Conservation (phyloP, 306 rosid genomes). For the Castanea mollissima region DNA sequence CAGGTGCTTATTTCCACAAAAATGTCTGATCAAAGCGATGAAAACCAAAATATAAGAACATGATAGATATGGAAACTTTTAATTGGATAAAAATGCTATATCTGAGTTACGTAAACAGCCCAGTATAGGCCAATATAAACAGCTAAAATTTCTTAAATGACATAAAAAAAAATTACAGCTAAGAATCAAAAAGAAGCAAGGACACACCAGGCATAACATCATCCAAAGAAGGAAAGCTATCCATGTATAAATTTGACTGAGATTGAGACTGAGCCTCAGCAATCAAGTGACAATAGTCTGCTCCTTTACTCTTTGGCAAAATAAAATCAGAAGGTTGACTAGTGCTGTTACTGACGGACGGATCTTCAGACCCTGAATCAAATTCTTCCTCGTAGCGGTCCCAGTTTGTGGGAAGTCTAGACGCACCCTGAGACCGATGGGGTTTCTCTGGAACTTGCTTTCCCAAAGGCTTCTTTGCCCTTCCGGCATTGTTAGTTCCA, state of each 20-base stretch:
- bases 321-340: constrained; percentile 38
- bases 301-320: constrained; percentile 73
- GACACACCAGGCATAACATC: constrained; percentile 55
- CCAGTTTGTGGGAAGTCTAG: constrained; percentile 69
- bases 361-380: background rate
- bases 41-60: background rate
- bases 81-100: background rate
- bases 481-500: constrained; percentile 23
- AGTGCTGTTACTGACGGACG: constrained; percentile 12
- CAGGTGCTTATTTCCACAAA: background rate
- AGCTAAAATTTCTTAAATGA: background rate
- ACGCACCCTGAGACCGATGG: constrained; percentile 21
- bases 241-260: constrained; percentile 29
- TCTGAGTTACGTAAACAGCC: background rate
- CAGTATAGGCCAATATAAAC: background rate
- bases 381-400: constrained; percentile 66
- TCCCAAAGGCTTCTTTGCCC: constrained; percentile 33
- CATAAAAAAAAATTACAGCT: background rate
- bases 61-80: background rate
- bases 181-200: constrained; percentile 11
- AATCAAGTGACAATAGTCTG: constrained; percentile 62
- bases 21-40: background rate
- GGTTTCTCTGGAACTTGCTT: constrained; percentile 43
- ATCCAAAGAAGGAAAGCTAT: constrained; percentile 43
- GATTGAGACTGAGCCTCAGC: constrained; percentile 65